These are phyloP conservation scores for Apiospora malaysiana DNA, from an alignment of 2,329 filamentous ascomycete species.

Conservation along the genomic window DNA sequence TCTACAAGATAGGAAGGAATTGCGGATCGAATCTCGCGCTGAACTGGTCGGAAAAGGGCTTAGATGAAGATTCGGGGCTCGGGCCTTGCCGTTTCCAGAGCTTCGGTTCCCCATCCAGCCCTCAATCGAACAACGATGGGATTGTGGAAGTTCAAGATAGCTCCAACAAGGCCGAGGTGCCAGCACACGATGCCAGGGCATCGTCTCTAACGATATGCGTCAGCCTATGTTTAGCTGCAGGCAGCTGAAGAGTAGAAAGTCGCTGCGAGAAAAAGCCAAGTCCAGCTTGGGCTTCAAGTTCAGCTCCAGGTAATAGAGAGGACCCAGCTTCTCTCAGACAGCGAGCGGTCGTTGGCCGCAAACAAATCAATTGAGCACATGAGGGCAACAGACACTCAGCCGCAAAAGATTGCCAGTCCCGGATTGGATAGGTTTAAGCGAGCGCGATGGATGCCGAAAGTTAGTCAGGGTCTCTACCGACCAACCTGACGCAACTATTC, in stretches of 20 bases:
- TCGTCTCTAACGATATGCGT: background rate
- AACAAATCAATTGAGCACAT: constrained; percentile 10
- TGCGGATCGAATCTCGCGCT: background rate
- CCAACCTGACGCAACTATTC: background rate
- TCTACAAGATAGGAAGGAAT: background rate
- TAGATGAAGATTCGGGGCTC: background rate
- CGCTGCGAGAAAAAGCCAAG: background rate
- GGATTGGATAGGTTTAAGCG: background rate
- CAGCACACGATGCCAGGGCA: background rate
- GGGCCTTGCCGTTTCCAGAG: background rate
- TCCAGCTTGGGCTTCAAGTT: background rate
- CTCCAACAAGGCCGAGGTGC: too few species aligned
- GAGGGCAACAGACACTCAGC: background rate
- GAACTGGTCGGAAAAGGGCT: background rate
- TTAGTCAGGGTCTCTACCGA: background rate
- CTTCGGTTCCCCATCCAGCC: background rate
- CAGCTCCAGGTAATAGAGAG: background rate
- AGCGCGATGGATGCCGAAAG: background rate
- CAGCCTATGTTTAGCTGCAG: background rate
- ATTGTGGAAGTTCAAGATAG: background rate
- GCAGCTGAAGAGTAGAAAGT: background rate
- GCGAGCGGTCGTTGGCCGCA: background rate
- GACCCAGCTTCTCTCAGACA: background rate
- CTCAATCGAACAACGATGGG: background rate
- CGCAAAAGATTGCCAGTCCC: background rate